Percentiles rank a stretch among this genome's conserved stretches.
These are phyloP conservation scores for Neurospora hispaniola DNA, from an alignment of 495 filamentous ascomycete genomes.

Conservation along the genomic window DNA sequence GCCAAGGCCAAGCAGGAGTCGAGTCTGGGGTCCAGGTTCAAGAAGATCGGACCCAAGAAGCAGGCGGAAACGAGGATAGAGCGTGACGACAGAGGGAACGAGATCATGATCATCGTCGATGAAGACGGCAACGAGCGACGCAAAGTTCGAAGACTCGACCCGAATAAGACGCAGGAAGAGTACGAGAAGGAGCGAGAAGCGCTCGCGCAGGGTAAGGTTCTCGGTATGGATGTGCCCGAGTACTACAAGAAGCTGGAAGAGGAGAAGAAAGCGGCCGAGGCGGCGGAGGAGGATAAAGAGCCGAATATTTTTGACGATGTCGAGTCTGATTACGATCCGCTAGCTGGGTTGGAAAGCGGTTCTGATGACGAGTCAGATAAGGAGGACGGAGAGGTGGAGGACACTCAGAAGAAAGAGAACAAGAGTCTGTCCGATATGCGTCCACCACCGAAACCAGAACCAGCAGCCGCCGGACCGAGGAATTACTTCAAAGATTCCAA, in stretches of 20 bases:
- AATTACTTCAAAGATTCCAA: constrained; percentile 56
- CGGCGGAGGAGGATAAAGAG: constrained; percentile 50
- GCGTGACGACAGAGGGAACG: constrained; percentile 60
- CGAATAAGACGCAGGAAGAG: constrained; percentile 15
- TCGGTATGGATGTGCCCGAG: constrained; percentile 73
- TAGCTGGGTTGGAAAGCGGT: constrained; percentile 54
- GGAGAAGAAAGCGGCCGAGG: constrained; percentile 23
- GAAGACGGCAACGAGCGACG: constrained; percentile 80
- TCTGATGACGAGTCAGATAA: constrained; percentile 33
- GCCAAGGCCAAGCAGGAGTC: constrained; percentile 46
- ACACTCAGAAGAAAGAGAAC: constrained; percentile 6
- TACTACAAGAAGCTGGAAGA: constrained; percentile 34
- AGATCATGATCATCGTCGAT: constrained; percentile 78
- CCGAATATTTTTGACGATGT: constrained; percentile 79
- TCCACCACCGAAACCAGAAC: constrained; percentile 29
- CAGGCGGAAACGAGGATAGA: constrained; percentile 58
- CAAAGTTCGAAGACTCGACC: constrained; percentile 55
- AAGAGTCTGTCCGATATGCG: constrained; percentile 23
- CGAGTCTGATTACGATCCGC: constrained; percentile 78
- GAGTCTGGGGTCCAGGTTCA: constrained; percentile 65
- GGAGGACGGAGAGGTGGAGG: constrained; percentile 11
- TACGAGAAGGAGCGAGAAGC: constrained; percentile 33
- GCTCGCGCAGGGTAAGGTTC: constrained; percentile 54
- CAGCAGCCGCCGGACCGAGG: constrained; percentile 12
- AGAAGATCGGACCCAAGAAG: constrained; percentile 59